A percentile compares a stretch with the other conserved stretches of the same genome.
Conservation (phyloP, 78 protist genomes). For the Protostelium mycophagum region DNA sequence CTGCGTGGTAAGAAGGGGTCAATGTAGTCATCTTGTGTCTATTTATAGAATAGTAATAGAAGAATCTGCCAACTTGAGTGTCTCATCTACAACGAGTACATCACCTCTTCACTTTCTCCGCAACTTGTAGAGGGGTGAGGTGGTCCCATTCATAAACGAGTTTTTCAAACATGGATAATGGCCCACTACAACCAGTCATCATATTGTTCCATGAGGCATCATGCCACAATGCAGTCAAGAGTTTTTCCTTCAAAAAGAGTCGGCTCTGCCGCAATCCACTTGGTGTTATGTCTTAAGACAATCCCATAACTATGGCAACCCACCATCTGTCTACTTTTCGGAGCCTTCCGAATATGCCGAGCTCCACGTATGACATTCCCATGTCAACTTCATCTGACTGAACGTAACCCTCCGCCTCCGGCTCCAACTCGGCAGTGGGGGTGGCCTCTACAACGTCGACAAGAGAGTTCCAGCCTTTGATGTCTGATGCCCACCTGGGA, state of each 20-base stretch:
- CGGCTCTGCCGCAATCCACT: not conserved
- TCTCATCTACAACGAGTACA: not conserved
- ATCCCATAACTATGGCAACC: not conserved
- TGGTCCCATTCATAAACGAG: constrained; percentile 56
- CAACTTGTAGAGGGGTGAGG: constrained; percentile 20
- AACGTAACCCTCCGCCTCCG: constrained; percentile 49
- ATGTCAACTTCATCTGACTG: constrained; percentile 80
- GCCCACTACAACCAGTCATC: too few species aligned
- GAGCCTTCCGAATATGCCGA: constrained; percentile 43
- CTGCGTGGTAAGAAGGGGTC: constrained; percentile 88
- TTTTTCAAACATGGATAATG: constrained; percentile 66
- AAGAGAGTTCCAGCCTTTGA: constrained; percentile 2
- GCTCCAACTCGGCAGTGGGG: constrained; percentile 89
- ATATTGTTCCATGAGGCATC: too few species aligned
- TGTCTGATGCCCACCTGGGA: constrained; percentile 28
- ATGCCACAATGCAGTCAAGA: too few species aligned
- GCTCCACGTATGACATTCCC: constrained; percentile 88
- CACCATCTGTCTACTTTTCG: constrained; percentile 46
- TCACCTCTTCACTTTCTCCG: constrained; percentile 66
- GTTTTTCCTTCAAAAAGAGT: not conserved
- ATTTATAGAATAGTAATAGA: constrained; percentile 68
- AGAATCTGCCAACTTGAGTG: constrained; percentile 39
- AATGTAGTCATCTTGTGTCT: constrained; percentile 81
- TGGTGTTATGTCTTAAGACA: not conserved
- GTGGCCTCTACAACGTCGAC: constrained; percentile 35